Conservation (phyloP, 129 eudicot species). For the Helianthus annuus region HanXRQr2.0-SUNRISE NC_035442.2:20291857-20292356, state of each 20-base stretch:
- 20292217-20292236: too few species aligned
- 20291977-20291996: not conserved
- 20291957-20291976: not conserved
- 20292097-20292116: conserved; percentile 98
- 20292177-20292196: too few species aligned
- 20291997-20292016: conserved; percentile 47
- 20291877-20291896: conserved; percentile 63
- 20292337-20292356: too few species aligned
- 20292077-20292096: conserved; percentile 92
- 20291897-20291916: not conserved
- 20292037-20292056: conserved; percentile 51
- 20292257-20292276: too few species aligned
- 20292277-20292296: too few species aligned
- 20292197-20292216: too few species aligned
- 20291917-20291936: conserved; percentile 22
- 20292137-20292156: not conserved
- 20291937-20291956: not conserved
- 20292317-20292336: too few species aligned
- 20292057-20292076: conserved; percentile 88
- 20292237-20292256: too few species aligned
- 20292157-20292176: not conserved
- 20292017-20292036: conserved; percentile 59
- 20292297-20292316: too few species aligned
- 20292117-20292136: conserved; percentile 30
- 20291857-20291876: conserved; percentile 81